phyloP scores from a whole-genome alignment of 1,139 yeast species.

The Groenewaldozyma sp. region DNA sequence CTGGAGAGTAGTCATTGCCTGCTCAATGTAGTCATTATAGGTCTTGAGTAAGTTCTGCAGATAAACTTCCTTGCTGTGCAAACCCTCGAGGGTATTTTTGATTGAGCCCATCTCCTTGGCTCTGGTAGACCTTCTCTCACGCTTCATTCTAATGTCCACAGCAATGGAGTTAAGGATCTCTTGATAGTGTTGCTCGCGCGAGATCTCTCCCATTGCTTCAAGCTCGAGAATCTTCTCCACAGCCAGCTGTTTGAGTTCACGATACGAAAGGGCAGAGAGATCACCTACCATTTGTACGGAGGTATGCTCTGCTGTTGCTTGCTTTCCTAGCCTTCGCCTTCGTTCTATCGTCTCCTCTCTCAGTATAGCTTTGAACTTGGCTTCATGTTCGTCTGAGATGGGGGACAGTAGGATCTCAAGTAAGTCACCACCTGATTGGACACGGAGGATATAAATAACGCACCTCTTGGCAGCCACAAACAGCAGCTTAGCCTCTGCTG shows the following conservation, averaged over 20 bases:
- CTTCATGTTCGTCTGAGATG: conserved; percentile 60
- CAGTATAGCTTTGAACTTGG: conserved; percentile 47
- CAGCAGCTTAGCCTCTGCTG: conserved; percentile 37
- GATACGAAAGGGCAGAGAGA: conserved; percentile 50
- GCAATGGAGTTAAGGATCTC: conserved; percentile 76
- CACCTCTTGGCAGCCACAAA: conserved; percentile 78
- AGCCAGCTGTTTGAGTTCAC: conserved; percentile 68
- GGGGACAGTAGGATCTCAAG: conserved; percentile 67
- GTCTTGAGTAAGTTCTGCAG: conserved; percentile 54
- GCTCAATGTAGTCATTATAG: conserved; percentile 62
- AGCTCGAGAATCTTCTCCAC: conserved; percentile 68
- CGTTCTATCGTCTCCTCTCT: conserved; percentile 34
- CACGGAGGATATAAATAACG: conserved; percentile 66
- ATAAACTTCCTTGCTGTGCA: conserved; percentile 53
- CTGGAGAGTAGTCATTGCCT: conserved; percentile 55
- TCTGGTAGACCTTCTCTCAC: conserved; percentile 55
- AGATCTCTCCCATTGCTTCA: conserved; percentile 57
- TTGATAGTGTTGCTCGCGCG: conserved; percentile 68
- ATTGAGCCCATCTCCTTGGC: conserved; percentile 55
- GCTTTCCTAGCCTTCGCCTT: conserved; percentile 13
- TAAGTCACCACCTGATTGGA: conserved; percentile 64
- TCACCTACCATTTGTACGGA: conserved; percentile 41
- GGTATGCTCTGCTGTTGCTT: conserved; percentile 17
- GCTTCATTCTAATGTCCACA: conserved; percentile 70
- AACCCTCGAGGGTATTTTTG: conserved; percentile 47